Percentiles rank a stretch among this genome's conserved stretches.
These are phyloP conservation scores for Boletus reticulatus DNA, from an alignment of 768 basidiomycete genomes.

Conservation along the genomic window DNA sequence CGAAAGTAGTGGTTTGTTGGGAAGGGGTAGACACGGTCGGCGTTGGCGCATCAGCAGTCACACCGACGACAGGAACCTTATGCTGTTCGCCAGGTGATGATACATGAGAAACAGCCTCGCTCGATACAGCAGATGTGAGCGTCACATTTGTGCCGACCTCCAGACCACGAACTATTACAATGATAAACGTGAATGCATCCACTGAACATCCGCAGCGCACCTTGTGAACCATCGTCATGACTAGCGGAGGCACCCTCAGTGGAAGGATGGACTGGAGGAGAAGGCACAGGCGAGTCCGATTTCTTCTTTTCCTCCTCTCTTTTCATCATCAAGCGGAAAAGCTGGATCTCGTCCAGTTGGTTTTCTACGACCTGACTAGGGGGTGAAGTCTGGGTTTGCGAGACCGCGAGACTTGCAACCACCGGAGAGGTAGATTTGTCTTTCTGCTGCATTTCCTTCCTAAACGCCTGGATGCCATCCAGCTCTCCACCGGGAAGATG, in stretches of 20 bases:
- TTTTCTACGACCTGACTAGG: slow-evolving; percentile 26
- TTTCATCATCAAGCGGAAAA: slow-evolving; percentile 84
- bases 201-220: slow-evolving; percentile 10
- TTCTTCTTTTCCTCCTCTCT: slow-evolving; percentile 58
- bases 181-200: slow-evolving; percentile 11
- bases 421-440: slow-evolving; percentile 45
- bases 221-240: slow-evolving; percentile 16
- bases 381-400: slow-evolving; percentile 24
- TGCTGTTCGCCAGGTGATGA: slow-evolving; percentile 17
- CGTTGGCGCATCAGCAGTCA: neutral
- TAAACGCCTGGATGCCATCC: slow-evolving; percentile 86
- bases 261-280: neutral
- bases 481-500: slow-evolving; percentile 61
- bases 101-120: slow-evolving; percentile 11
- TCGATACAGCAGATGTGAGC: slow-evolving; percentile 1
- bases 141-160: slow-evolving; percentile 10
- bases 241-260: slow-evolving; percentile 11
- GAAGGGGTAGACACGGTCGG: slow-evolving; percentile 12
- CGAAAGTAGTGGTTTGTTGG: slow-evolving; percentile 5
- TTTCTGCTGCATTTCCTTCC: slow-evolving; percentile 78
- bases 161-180: slow-evolving; percentile 6
- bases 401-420: slow-evolving; percentile 2
- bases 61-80: neutral
- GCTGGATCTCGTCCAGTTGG: slow-evolving; percentile 76
- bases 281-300: slow-evolving; percentile 18